Evolutionary conservation across 2,329 filamentous ascomycete genomes (phyloP).

Genomic region (Paecilomyces dactylethromorphus): DNA sequence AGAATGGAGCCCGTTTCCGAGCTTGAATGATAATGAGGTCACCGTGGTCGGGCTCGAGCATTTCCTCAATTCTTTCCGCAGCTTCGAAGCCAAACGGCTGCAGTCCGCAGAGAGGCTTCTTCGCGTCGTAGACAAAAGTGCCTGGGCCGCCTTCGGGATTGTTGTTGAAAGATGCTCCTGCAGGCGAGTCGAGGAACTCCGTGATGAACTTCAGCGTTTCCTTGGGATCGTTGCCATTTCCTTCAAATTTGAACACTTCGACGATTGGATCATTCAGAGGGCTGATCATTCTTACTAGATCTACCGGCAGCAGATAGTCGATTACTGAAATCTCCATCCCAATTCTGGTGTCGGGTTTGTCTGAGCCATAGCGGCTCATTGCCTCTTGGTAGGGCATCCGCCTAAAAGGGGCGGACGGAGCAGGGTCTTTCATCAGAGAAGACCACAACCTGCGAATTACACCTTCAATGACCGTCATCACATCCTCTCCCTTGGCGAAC

Average conservation of each 20-base stretch:
- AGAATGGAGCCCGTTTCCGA: constrained; percentile 56
- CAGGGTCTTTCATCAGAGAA: constrained; percentile 39
- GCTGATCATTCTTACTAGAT: constrained; percentile 70
- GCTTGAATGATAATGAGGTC: constrained; percentile 80
- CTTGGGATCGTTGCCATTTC: constrained; percentile 41
- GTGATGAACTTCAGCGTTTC: constrained; percentile 57
- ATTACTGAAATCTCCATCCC: constrained; percentile 61
- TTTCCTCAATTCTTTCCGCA: constrained; percentile 50
- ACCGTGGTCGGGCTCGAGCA: constrained; percentile 56
- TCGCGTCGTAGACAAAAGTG: constrained; percentile 67
- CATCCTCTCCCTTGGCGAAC: constrained; percentile 65
- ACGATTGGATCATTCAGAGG: constrained; percentile 61
- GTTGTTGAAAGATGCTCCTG: constrained; percentile 52
- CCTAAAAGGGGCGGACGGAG: constrained; percentile 44
- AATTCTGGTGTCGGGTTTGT: constrained; percentile 86
- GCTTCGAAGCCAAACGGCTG: constrained; percentile 71
- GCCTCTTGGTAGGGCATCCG: constrained; percentile 66
- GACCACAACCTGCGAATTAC: constrained; percentile 53
- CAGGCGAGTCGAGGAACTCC: constrained; percentile 63
- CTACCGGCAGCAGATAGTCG: constrained; percentile 54
- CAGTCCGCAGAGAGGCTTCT: constrained; percentile 68
- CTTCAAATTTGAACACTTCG: constrained; percentile 63
- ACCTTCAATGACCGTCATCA: constrained; percentile 53
- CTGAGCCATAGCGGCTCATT: constrained; percentile 75
- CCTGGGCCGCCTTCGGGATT: constrained; percentile 75